Percentiles rank a stretch among this genome's conserved stretches.
Conservation (phyloP, 176 grass and related monocot species). For the Saccharum spontaneum region DNA sequence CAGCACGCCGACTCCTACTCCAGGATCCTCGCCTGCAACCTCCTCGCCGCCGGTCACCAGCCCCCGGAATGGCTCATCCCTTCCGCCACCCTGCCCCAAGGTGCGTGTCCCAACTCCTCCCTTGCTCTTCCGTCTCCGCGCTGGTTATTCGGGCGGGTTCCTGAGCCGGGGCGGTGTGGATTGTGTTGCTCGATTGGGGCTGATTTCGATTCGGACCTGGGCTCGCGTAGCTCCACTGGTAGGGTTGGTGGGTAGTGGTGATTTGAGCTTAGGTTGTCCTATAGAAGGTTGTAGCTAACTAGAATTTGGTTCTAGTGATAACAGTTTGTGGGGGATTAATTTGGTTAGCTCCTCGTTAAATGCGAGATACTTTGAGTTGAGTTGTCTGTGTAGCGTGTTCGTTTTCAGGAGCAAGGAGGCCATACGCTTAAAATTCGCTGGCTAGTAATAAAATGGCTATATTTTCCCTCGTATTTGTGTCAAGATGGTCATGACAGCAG, state of each 20-base stretch:
- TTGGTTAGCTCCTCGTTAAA: not conserved
- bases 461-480: not conserved
- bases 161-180: not conserved
- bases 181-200: not conserved
- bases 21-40: constrained; percentile 56
- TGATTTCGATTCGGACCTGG: not conserved
- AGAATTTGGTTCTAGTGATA: not conserved
- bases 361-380: not conserved
- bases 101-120: not conserved
- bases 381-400: not conserved
- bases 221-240: not conserved
- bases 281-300: not conserved
- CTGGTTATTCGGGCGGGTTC: not conserved
- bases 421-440: not conserved
- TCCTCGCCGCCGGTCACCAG: constrained; percentile 52
- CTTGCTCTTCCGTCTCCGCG: not conserved
- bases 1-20: constrained; percentile 68
- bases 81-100: not conserved
- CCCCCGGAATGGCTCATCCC: constrained; percentile 69
- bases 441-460: not conserved
- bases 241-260: not conserved
- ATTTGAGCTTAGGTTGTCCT: not conserved
- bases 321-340: not conserved
- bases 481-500: not conserved
- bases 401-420: not conserved